phyloP scores from a whole-genome alignment of 148 eudicot genomes.

The Camellia japonica region DNA sequence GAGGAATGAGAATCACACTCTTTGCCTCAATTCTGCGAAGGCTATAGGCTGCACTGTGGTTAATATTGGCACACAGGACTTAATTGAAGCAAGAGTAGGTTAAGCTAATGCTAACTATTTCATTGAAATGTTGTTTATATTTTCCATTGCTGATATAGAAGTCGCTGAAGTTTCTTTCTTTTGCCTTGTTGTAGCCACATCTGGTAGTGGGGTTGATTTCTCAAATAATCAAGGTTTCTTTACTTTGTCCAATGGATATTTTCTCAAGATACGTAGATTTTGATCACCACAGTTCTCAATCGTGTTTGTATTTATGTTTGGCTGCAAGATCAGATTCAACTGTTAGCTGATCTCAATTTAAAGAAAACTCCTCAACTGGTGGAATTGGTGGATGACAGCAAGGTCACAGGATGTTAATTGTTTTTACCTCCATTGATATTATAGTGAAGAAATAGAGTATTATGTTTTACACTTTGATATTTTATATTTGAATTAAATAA shows the following conservation, averaged over 20 bases:
- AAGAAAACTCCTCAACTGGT: slow-evolving; percentile 88
- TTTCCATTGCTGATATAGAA: not conserved
- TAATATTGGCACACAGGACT: slow-evolving; percentile 83
- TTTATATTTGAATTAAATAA: not conserved
- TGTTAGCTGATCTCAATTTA: slow-evolving; percentile 67
- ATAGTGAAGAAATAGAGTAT: not conserved
- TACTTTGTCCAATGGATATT: not conserved
- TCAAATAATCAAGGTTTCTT: slow-evolving; percentile 73
- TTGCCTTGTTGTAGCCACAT: slow-evolving; percentile 60
- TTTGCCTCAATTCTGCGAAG: slow-evolving; percentile 93
- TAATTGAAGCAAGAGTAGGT: slow-evolving; percentile 84
- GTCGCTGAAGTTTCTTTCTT: slow-evolving; percentile 19
- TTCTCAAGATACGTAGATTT: not conserved
- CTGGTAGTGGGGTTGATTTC: slow-evolving; percentile 78
- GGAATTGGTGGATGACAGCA: slow-evolving; percentile 71
- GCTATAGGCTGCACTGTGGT: slow-evolving; percentile 98
- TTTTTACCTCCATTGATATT: slow-evolving; percentile 11
- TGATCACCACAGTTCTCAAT: not conserved
- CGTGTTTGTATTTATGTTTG: not conserved
- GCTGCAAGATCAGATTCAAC: slow-evolving; percentile 56
- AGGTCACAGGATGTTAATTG: slow-evolving; percentile 29
- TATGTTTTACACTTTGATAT: not conserved
- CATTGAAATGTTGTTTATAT: not conserved
- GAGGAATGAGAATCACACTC: slow-evolving; percentile 88
- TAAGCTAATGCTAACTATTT: not conserved